Percentiles rank a stretch among this genome's conserved stretches.
These are phyloP conservation scores for Phytophthora tubulina DNA, from an alignment of 352 stramenopile genomes.

Conservation along the genomic window DNA sequence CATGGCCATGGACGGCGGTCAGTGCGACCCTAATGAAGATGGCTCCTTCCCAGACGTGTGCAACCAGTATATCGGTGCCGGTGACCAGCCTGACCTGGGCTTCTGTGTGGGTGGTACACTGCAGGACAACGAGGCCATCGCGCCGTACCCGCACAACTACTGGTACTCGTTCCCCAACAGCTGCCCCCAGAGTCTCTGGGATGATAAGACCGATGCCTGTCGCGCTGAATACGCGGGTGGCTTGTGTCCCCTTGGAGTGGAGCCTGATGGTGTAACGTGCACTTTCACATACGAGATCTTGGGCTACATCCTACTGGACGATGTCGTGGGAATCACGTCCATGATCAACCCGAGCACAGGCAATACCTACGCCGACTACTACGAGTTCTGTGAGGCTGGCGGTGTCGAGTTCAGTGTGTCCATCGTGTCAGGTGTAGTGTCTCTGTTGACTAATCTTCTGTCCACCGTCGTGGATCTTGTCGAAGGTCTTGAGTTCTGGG, in stretches of 20 bases:
- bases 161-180: conserved; percentile 89
- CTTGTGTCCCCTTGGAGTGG: conserved; percentile 52
- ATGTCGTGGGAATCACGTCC: conserved; percentile 77
- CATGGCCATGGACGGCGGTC: conserved; percentile 65
- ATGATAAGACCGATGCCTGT: conserved; percentile 53
- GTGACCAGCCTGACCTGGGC: conserved; percentile 56
- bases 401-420: conserved; percentile 57
- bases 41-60: conserved; percentile 52
- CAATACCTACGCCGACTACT: conserved; percentile 59
- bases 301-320: conserved; percentile 68
- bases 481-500: conserved; percentile 71
- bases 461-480: conserved; percentile 35
- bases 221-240: conserved; percentile 50
- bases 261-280: conserved; percentile 67
- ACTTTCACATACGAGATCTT: conserved; percentile 73
- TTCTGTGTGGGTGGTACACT: conserved; percentile 60
- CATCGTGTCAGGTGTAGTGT: conserved; percentile 8
- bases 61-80: conserved; percentile 64
- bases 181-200: conserved; percentile 58
- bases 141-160: conserved; percentile 82
- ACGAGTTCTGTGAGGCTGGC: conserved; percentile 70
- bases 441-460: conserved; percentile 19
- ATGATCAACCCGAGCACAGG: conserved; percentile 63
- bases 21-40: conserved; percentile 55
- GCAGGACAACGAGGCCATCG: conserved; percentile 56